phyloP scores from a whole-genome alignment of 2,329 filamentous ascomycete species.

The Colletotrichum costaricense region DNA sequence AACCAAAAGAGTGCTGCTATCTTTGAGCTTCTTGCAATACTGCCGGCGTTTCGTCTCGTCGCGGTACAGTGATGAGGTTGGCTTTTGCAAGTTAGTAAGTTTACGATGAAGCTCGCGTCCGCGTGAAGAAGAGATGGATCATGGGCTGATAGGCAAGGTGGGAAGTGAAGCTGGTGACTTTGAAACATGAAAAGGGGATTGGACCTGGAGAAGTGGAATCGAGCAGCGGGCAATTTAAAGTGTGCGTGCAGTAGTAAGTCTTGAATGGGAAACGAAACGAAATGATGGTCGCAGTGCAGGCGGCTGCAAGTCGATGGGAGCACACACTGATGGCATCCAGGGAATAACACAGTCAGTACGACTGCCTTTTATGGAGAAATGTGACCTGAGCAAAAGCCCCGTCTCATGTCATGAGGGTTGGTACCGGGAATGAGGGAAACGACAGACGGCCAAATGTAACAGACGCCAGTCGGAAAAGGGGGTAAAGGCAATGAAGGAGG shows the following conservation, averaged over 20 bases:
- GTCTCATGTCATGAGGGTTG: conserved; percentile 2
- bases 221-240: conserved; percentile 29
- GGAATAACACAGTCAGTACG: conserved; percentile 2
- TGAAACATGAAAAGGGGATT: conserved; percentile 21
- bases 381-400: conserved; percentile 1
- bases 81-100: background rate
- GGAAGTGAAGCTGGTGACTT: conserved; percentile 16
- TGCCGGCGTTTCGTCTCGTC: background rate
- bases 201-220: conserved; percentile 9
- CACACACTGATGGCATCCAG: conserved; percentile 20
- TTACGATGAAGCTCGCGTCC: background rate
- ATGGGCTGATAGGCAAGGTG: background rate
- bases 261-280: conserved; percentile 26
- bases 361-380: conserved; percentile 30
- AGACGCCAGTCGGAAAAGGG: conserved; percentile 9
- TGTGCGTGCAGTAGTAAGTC: conserved; percentile 18
- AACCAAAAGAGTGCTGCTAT: no score
- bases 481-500: background rate
- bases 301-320: conserved; percentile 22
- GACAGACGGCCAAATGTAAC: conserved; percentile 28
- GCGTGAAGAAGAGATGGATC: background rate
- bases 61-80: background rate
- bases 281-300: conserved; percentile 18
- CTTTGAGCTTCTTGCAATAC: background rate
- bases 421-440: conserved; percentile 7